A percentile compares a stretch with the other conserved stretches of the same genome.
Conservation (phyloP, 768 basidiomycete genomes). For the Chalciporus pseudorubinellus region DNA sequence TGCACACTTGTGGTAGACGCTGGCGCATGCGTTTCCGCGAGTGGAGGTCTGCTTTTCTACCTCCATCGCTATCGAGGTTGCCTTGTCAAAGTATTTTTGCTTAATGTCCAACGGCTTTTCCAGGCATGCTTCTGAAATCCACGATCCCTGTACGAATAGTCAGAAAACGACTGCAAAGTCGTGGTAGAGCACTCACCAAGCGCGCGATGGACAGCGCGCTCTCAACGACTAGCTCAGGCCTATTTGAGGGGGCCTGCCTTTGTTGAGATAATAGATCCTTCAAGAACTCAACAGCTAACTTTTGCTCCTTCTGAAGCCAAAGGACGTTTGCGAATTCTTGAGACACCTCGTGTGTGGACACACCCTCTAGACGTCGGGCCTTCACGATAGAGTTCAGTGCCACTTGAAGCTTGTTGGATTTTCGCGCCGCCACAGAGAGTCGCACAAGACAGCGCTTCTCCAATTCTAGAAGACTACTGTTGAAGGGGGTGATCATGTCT, state of each 20-base stretch:
- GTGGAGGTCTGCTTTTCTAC: conserved; percentile 22
- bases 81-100: conserved; percentile 65
- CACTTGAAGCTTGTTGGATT: conserved; percentile 67
- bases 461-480: conserved; percentile 47
- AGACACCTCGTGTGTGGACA: conserved; percentile 51
- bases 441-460: conserved; percentile 71
- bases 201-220: conserved; percentile 55
- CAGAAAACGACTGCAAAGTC: neutral
- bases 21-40: conserved; percentile 40
- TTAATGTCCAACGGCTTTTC: conserved; percentile 75
- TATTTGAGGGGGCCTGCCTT: conserved; percentile 5
- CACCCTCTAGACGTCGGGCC: conserved; percentile 60
- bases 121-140: conserved; percentile 85
- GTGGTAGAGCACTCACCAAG: conserved; percentile 47
- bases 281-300: conserved; percentile 74
- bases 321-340: conserved; percentile 88
- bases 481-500: conserved; percentile 55
- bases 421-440: conserved; percentile 70
- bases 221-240: conserved; percentile 20
- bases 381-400: conserved; percentile 83
- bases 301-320: conserved; percentile 86
- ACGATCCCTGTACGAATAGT: conserved; percentile 63
- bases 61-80: conserved; percentile 38
- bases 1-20: conserved; percentile 79
- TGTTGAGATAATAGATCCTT: conserved; percentile 35